Base-by-base conservation (phyloP, 257 asterid genomes). In the Solanum bulbocastanum region DNA sequence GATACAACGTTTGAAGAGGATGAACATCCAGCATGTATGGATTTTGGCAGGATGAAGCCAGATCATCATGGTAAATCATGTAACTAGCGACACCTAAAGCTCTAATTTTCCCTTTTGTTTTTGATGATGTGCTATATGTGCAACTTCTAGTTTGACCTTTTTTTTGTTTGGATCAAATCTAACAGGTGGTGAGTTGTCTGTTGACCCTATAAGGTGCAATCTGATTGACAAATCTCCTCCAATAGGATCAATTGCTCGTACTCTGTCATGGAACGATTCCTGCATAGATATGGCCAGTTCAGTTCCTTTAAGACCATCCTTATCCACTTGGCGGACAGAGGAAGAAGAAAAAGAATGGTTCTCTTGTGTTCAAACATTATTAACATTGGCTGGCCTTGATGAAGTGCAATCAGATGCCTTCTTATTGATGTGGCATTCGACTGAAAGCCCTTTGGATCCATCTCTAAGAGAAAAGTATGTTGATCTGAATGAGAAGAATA, bases 191-290 rank as follows among this genome's bases (percentile, higher is more conserved):
- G 96, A 91, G 90, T 87, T 91, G 87, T 89, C 90, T 20, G 91
- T 32, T 49, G 90, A 90, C 86, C 84, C 89, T 36, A 32, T 89
- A 23, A 89, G 91, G 90, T 95, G 93, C 88, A 95, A 93, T 91
- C 93, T 95, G 90, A 95, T 97, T 58, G 99, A 92, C 92, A 97
- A 97, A 88, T 97, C 99, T 78, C 98, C 99, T 20, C 99, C 98
- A 11, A 97, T 97, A 88, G 99, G 99, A 86, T 95, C 99, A 83
- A 92, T 97, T 72, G 91, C 99, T 14, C 98, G 98, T 23, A 92
- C 96, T 75, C 93, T 96, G 30, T 91, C 96, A 87, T 93, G 94
- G 94, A 94, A 94, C 3, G 94, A 94, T 83, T 91, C 94, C 39
- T 91, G 93, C 83, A 39, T 92, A 83, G 95, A 94, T 86, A 92